A percentile compares a stretch with the other conserved stretches of the same genome.
These are phyloP conservation scores for Pythium biforme DNA, from an alignment of 352 stramenopile species.

Conservation along the genomic window DNA sequence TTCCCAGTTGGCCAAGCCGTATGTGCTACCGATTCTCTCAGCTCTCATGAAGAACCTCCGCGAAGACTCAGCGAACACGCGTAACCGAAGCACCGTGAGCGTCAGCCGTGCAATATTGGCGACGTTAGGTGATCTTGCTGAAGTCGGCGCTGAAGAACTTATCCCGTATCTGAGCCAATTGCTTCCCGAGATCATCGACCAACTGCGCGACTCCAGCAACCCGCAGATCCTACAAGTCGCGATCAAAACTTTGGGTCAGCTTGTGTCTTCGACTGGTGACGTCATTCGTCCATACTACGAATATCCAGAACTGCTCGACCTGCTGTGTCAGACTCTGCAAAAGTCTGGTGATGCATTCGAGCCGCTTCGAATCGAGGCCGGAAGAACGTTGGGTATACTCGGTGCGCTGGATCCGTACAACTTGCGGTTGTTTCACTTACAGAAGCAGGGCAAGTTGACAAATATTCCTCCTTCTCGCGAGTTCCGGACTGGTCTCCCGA, in stretches of 20 bases:
- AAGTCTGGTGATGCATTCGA: constrained; percentile 81
- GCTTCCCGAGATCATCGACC: constrained; percentile 84
- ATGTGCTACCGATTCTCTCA: constrained; percentile 82
- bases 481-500: constrained; percentile 48
- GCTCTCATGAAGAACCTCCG: constrained; percentile 87
- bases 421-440: constrained; percentile 76
- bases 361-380: constrained; percentile 74
- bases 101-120: constrained; percentile 85
- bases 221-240: constrained; percentile 82
- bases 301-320: constrained; percentile 79
- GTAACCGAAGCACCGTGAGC: constrained; percentile 72
- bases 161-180: constrained; percentile 83
- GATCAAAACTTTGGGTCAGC: constrained; percentile 81
- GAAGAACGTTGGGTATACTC: constrained; percentile 75
- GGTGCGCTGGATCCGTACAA: constrained; percentile 86
- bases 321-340: constrained; percentile 73
- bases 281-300: constrained; percentile 84
- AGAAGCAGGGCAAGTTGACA: constrained; percentile 74
- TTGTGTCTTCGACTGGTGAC: constrained; percentile 83
- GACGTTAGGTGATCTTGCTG: constrained; percentile 76
- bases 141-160: constrained; percentile 75
- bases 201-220: constrained; percentile 85
- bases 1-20: constrained; percentile 75
- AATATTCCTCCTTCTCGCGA: constrained; percentile 67
- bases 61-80: constrained; percentile 72